Conservation (phyloP, 2,329 filamentous ascomycete species). For the Tolypocladium paradoxum region DNA sequence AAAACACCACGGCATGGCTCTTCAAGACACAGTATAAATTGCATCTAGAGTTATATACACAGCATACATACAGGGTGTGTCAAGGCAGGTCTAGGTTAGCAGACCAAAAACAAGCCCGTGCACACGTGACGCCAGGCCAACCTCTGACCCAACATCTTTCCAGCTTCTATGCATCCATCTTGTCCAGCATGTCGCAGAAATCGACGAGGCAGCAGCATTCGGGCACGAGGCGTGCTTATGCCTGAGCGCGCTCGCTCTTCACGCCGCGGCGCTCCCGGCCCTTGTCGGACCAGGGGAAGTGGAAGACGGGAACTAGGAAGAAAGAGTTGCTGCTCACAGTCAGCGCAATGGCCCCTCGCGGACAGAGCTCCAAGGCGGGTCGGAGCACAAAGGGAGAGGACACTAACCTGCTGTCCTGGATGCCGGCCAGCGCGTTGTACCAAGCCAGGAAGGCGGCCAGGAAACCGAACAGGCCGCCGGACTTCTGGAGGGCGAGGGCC, state of each 20-base stretch:
- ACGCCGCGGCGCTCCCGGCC: constrained; percentile 46
- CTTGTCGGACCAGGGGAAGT: constrained; percentile 90
- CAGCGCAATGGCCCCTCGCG: constrained; percentile 13
- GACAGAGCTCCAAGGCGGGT: not conserved
- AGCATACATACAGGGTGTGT: not conserved
- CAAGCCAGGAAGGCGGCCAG: constrained; percentile 72
- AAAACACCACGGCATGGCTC: not conserved
- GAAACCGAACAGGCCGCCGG: constrained; percentile 72
- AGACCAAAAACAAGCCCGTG: not conserved
- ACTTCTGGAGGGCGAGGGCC: constrained; percentile 46
- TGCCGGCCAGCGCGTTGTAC: constrained; percentile 79
- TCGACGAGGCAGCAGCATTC: not conserved
- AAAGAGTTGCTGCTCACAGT: constrained; percentile 58
- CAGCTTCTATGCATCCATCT: not conserved
- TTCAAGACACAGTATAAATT: not conserved
- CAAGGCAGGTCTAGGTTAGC: not conserved
- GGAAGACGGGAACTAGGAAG: constrained; percentile 83
- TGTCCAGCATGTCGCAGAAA: not conserved
- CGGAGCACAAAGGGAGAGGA: not conserved
- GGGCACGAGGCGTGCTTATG: not conserved
- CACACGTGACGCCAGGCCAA: not conserved
- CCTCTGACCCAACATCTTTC: not conserved
- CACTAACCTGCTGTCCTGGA: constrained; percentile 58
- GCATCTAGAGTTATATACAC: not conserved
- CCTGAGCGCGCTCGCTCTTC: constrained; percentile 25